phyloP scores from a whole-genome alignment of 768 basidiomycete genomes.

The Amanita rubescens region DNA sequence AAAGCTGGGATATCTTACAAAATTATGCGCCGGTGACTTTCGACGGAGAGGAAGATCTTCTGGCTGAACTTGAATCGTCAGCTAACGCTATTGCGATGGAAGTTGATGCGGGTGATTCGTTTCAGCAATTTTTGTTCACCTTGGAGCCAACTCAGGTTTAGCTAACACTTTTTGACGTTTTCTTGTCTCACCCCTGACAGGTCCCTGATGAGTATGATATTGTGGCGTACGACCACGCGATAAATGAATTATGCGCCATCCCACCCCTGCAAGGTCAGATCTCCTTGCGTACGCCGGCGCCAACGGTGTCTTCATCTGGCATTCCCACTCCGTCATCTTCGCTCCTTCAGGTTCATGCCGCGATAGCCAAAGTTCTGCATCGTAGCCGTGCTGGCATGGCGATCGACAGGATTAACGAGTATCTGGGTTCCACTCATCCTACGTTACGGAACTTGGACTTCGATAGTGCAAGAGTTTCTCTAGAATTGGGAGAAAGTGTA shows the following conservation, averaged over 20 bases:
- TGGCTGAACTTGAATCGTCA: conserved; percentile 1
- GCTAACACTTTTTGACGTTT: not conserved
- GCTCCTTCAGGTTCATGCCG: conserved; percentile 1
- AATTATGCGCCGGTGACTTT: not conserved
- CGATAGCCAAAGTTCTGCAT: not conserved
- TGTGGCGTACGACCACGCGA: conserved; percentile 2
- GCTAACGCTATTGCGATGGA: conserved; percentile 5
- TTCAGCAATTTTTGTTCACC: conserved; percentile 4
- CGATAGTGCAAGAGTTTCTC: conserved; percentile 2
- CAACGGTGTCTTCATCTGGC: not conserved
- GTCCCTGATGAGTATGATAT: conserved; percentile 1
- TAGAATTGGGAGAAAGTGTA: conserved; percentile 5
- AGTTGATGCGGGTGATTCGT: conserved; percentile 2
- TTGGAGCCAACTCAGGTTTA: not conserved
- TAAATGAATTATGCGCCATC: conserved; percentile 1
- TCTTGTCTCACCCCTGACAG: not conserved
- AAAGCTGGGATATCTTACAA: conserved; percentile 6
- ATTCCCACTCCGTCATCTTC: not conserved
- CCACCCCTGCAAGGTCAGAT: not conserved
- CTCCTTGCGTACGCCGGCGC: not conserved
- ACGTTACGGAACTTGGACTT: conserved; percentile 1
- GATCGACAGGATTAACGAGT: conserved; percentile 7
- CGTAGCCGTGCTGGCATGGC: not conserved
- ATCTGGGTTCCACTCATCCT: not conserved
- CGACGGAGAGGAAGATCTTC: not conserved